Conservation (phyloP, 1,284 basidiomycete species). For the Rhodotorula sp. region DNA sequence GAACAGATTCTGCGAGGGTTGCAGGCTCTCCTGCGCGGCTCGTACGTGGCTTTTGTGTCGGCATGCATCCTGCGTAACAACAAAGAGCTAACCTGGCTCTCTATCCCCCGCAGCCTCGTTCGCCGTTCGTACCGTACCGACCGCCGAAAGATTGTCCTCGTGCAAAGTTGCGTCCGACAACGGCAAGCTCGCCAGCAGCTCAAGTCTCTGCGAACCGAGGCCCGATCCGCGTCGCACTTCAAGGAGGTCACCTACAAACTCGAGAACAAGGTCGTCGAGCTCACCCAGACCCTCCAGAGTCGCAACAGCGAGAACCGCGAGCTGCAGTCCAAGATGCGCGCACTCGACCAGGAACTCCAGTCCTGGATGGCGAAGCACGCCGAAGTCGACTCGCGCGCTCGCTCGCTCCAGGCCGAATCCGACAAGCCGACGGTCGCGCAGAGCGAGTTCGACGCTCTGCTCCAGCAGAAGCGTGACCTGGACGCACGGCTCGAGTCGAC, state of each 20-base stretch:
- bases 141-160: constrained; percentile 70
- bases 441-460: constrained; percentile 71
- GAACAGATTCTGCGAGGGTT: constrained; percentile 68
- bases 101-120: constrained; percentile 55
- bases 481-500: constrained; percentile 79
- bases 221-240: constrained; percentile 95
- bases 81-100: background rate
- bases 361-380: constrained; percentile 84
- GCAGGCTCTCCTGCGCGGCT: constrained; percentile 56
- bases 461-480: constrained; percentile 73
- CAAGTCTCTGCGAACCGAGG: constrained; percentile 78
- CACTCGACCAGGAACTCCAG: constrained; percentile 80
- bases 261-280: constrained; percentile 99
- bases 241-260: constrained; percentile 98
- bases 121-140: constrained; percentile 64
- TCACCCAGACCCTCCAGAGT: constrained; percentile 92
- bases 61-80: background rate
- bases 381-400: constrained; percentile 76
- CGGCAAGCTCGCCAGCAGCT: constrained; percentile 83
- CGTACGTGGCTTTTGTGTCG: constrained; percentile 10
- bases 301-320: constrained; percentile 90
- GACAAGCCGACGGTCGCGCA: constrained; percentile 71
- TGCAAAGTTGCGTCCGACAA: constrained; percentile 91
- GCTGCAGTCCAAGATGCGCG: constrained; percentile 68
- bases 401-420: constrained; percentile 69